These are phyloP conservation scores for Acacia concinna DNA, from an alignment of 331 rosid genomes.

Conservation along the genomic window DNA sequence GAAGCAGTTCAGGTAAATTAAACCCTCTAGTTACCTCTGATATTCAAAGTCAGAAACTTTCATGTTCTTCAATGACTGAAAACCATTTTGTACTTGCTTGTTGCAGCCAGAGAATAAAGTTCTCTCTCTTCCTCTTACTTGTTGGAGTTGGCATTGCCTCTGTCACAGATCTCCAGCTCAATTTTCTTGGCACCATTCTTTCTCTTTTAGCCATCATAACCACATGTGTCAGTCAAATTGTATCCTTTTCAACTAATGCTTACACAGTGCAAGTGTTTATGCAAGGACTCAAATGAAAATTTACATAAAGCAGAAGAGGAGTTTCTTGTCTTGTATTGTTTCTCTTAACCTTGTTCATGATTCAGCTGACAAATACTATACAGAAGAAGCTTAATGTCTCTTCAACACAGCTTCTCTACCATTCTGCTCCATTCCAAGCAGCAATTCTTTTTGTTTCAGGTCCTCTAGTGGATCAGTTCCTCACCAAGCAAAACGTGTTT, in stretches of 20 bases:
- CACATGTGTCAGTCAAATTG: constrained; percentile 84
- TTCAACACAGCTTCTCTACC: constrained; percentile 79
- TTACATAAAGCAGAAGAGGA: background rate
- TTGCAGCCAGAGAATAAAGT: constrained; percentile 68
- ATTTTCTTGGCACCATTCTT: constrained; percentile 56
- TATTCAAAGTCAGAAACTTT: background rate
- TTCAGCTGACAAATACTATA: constrained; percentile 82
- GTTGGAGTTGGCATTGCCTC: constrained; percentile 86
- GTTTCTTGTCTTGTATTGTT: background rate
- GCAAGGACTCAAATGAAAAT: background rate
- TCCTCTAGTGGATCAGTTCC: constrained; percentile 68
- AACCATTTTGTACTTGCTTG: background rate
- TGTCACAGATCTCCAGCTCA: constrained; percentile 82
- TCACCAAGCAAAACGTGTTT: constrained; percentile 66
- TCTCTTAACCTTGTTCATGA: constrained; percentile 44
- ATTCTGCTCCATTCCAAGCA: constrained; percentile 82
- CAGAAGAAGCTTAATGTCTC: constrained; percentile 81
- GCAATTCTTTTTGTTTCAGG: constrained; percentile 76
- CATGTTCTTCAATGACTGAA: background rate
- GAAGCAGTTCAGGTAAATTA: constrained; percentile 67
- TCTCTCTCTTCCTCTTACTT: constrained; percentile 65
- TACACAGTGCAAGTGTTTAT: background rate
- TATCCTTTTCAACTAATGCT: constrained; percentile 44
- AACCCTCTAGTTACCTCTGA: background rate
- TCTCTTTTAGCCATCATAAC: constrained; percentile 74